These are phyloP conservation scores for Pseudoscleropodium purum DNA, from an alignment of 225 moss, liverwort and hornwort genomes.

Conservation along the genomic window DNA sequence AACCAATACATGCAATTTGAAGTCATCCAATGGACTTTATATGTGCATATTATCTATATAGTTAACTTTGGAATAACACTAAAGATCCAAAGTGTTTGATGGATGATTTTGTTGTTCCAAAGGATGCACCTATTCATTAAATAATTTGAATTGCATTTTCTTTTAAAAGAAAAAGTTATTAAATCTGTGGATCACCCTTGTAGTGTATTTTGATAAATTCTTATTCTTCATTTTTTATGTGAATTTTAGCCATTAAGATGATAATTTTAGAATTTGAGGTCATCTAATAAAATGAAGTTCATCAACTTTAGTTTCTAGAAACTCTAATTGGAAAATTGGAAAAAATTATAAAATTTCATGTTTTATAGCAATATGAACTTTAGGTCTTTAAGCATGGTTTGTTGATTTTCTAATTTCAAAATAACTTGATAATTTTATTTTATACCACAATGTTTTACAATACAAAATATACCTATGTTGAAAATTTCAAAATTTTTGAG, in stretches of 20 bases:
- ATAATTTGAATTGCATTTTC: neutral
- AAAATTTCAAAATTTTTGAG: neutral
- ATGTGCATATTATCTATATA: fast-evolving
- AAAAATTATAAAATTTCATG: too few species aligned
- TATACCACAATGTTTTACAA: too few species aligned
- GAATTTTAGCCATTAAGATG: neutral
- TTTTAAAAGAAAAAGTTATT: neutral
- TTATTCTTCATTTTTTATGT: neutral
- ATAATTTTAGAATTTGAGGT: neutral
- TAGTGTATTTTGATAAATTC: neutral
- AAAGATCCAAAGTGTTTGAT: fast-evolving
- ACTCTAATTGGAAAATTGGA: too few species aligned
- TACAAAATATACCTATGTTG: too few species aligned
- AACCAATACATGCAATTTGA: neutral
- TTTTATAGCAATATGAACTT: too few species aligned
- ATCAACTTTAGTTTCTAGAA: too few species aligned
- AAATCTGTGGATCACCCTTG: fast-evolving
- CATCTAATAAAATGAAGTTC: too few species aligned
- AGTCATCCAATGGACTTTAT: neutral
- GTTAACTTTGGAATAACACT: fast-evolving
- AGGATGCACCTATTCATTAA: neutral
- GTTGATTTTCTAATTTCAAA: too few species aligned
- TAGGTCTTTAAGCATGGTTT: too few species aligned
- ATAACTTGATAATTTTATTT: too few species aligned
- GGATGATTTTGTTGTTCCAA: neutral